These are phyloP conservation scores for Phyllosticta citribraziliensis DNA, from an alignment of 2,329 filamentous ascomycete species.

Conservation along the genomic window DNA sequence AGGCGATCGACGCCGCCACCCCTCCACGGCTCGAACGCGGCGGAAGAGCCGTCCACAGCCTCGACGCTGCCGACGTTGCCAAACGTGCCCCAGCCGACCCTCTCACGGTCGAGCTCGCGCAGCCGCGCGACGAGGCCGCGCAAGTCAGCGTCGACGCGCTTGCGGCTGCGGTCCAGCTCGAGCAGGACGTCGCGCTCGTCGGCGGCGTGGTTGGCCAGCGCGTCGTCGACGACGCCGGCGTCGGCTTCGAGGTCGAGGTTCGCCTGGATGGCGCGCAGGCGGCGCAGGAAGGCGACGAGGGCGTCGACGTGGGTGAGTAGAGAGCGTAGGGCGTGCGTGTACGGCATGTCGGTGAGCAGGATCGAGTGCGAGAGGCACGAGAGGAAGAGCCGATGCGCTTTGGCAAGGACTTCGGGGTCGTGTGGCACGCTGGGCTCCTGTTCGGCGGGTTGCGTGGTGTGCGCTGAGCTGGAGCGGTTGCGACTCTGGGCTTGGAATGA, in stretches of 20 bases:
- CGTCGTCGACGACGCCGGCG: slow-evolving; percentile 59
- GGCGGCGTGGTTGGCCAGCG: slow-evolving; percentile 40
- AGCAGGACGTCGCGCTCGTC: slow-evolving; percentile 61
- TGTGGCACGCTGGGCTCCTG: slow-evolving; percentile 38
- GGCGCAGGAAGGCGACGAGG: slow-evolving; percentile 65
- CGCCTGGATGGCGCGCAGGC: slow-evolving; percentile 66
- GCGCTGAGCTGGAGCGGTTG: background rate
- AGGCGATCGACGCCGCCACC: slow-evolving; percentile 68
- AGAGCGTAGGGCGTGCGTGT: slow-evolving; percentile 55
- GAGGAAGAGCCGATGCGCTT: slow-evolving; percentile 71
- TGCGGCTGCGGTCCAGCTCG: slow-evolving; percentile 55
- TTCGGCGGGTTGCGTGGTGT: background rate
- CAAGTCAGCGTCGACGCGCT: slow-evolving; percentile 56
- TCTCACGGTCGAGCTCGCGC: slow-evolving; percentile 49
- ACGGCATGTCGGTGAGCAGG: slow-evolving; percentile 53
- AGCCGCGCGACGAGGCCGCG: slow-evolving; percentile 49
- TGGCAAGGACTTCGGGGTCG: slow-evolving; percentile 76
- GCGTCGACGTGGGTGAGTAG: slow-evolving; percentile 70
- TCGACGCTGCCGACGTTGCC: slow-evolving; percentile 13
- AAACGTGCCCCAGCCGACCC: slow-evolving; percentile 24
- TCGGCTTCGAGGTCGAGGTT: slow-evolving; percentile 73
- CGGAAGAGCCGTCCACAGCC: slow-evolving; percentile 14
- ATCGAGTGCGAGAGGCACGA: slow-evolving; percentile 55
- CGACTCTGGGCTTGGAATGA: background rate
- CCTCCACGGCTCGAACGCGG: slow-evolving; percentile 43